These are phyloP conservation scores for Camelina laxa DNA, from an alignment of 345 rosid species.

Conservation along the genomic window DNA sequence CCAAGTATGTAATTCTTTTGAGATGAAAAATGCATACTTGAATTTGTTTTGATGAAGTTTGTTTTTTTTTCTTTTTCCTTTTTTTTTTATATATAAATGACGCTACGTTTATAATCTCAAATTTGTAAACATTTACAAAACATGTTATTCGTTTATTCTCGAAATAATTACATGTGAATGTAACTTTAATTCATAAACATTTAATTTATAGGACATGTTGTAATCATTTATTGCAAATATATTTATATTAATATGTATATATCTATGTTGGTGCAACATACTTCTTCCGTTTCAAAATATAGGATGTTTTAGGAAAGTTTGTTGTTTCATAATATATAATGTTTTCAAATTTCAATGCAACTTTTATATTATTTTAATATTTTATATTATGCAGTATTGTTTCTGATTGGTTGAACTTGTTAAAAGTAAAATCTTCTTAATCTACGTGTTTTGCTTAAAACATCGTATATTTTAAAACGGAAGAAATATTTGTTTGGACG, in stretches of 20 bases:
- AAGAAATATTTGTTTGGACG: background rate
- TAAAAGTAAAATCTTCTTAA: no score
- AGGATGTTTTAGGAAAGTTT: no score
- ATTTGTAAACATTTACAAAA: background rate
- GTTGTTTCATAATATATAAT: no score
- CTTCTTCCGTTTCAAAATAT: no score
- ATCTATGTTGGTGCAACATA: background rate
- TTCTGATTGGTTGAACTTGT: no score
- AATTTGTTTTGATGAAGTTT: background rate
- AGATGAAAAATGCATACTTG: background rate
- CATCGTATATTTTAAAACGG: no score
- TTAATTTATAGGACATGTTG: background rate
- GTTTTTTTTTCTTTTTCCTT: background rate
- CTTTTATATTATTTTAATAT: no score
- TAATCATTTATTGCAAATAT: background rate
- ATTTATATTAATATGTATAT: background rate
- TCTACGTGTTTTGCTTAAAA: no score
- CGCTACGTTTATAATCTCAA: background rate
- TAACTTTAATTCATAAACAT: background rate
- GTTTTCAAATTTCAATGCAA: no score
- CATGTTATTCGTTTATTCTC: background rate
- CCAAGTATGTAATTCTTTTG: background rate
- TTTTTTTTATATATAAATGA: no score
- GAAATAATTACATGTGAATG: background rate
- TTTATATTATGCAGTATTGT: no score